Conservation (phyloP, 2,329 filamentous ascomycete genomes). For the Blumeria hordei region DNA sequence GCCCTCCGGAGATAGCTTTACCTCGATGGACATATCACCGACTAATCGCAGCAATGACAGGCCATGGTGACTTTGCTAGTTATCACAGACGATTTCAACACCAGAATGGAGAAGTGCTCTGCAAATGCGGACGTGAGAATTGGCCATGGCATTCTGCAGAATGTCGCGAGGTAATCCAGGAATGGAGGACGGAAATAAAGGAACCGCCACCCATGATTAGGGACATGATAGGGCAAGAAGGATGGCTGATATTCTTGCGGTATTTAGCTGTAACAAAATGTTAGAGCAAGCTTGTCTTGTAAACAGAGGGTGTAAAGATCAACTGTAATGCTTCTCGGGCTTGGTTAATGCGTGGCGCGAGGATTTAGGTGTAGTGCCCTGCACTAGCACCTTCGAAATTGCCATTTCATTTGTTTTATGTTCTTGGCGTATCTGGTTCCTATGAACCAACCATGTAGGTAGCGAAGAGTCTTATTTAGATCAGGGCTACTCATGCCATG, state of each 20-base stretch:
- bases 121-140: neutral
- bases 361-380: neutral
- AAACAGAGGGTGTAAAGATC: neutral
- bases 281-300: neutral
- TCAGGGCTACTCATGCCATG: no score
- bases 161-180: neutral
- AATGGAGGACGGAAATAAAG: neutral
- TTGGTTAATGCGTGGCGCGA: neutral
- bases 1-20: neutral
- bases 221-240: neutral
- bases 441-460: no score
- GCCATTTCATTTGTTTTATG: neutral
- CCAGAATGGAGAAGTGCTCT: neutral
- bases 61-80: neutral
- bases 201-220: neutral
- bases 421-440: no score
- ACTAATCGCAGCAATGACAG: neutral
- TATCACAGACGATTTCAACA: neutral
- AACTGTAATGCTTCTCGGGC: neutral
- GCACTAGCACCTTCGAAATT: neutral
- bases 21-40: neutral
- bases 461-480: no score
- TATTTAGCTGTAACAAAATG: neutral
- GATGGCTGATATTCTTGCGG: neutral
- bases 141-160: neutral